phyloP scores from a whole-genome alignment of 257 asterid species.

The Solanum pimpinellifolium region DNA sequence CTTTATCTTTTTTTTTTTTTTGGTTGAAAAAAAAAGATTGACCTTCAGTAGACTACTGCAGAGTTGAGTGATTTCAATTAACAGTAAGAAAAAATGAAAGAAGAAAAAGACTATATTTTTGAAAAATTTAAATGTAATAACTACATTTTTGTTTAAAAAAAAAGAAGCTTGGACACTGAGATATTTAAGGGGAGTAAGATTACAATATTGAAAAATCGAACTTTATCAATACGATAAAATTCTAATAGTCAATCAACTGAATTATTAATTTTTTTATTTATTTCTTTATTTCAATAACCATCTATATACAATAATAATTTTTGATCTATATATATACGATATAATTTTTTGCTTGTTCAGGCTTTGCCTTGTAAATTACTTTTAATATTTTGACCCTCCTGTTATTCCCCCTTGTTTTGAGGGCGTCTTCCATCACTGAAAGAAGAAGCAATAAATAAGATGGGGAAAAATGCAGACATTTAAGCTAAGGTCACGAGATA shows the following conservation, averaged over 20 bases:
- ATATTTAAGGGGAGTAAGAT: not conserved
- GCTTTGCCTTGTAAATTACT: not conserved
- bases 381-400: not conserved
- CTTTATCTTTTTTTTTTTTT: too few relatives aligned
- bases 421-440: not conserved
- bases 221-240: not conserved
- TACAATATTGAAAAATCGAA: accelerated
- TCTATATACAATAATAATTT: not conserved
- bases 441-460: not conserved
- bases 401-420: not conserved
- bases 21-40: too few relatives aligned
- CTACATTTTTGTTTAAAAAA: not conserved
- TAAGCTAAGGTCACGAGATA: not conserved
- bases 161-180: not conserved
- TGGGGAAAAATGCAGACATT: not conserved
- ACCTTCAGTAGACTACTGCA: not conserved
- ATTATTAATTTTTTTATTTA: not conserved
- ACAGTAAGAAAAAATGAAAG: not conserved
- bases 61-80: not conserved
- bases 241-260: not conserved
- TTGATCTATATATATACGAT: not conserved
- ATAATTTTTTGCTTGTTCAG: not conserved
- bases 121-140: not conserved
- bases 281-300: not conserved
- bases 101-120: not conserved